These are phyloP conservation scores for Acanthamoeba sp. DNA, from an alignment of 208 protist species.

Conservation along the genomic window DNA sequence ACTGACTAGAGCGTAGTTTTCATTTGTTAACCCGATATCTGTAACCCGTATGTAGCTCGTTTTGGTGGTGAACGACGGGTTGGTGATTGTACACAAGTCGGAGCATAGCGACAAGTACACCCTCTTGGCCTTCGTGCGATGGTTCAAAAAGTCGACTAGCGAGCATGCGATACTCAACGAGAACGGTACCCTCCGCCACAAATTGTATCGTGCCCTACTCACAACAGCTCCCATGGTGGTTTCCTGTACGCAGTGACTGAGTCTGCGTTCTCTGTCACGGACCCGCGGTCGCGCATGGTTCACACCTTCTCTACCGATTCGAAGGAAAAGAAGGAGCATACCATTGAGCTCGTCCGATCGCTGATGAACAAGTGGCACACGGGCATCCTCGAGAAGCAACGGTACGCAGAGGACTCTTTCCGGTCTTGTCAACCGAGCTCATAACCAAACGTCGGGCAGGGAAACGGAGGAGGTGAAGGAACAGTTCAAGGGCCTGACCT, in stretches of 20 bases:
- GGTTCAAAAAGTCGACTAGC: constrained; percentile 50
- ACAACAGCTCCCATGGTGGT: not conserved
- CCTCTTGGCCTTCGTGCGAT: constrained; percentile 55
- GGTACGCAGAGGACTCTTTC: not conserved
- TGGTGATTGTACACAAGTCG: constrained; percentile 56
- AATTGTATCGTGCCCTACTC: too few species aligned
- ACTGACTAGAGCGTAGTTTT: not conserved
- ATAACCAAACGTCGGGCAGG: not conserved
- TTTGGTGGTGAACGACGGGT: constrained; percentile 49
- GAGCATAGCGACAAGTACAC: constrained; percentile 68
- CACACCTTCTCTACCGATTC: constrained; percentile 55
- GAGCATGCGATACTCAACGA: constrained; percentile 48
- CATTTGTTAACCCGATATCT: not conserved
- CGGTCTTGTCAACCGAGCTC: not conserved
- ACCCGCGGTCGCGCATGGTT: constrained; percentile 37
- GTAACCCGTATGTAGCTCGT: not conserved
- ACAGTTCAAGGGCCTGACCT: constrained; percentile 60
- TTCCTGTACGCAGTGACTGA: not conserved
- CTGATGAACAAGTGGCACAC: constrained; percentile 69
- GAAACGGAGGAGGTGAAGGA: constrained; percentile 69
- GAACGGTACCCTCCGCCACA: constrained; percentile 56
- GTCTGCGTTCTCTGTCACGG: constrained; percentile 42
- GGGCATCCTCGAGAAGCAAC: constrained; percentile 43
- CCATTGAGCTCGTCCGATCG: not conserved
- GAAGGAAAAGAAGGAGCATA: constrained; percentile 51